These are phyloP conservation scores for Pseudozyma tsukubaensis DNA, from an alignment of 1,284 basidiomycete species.

Conservation along the genomic window DNA sequence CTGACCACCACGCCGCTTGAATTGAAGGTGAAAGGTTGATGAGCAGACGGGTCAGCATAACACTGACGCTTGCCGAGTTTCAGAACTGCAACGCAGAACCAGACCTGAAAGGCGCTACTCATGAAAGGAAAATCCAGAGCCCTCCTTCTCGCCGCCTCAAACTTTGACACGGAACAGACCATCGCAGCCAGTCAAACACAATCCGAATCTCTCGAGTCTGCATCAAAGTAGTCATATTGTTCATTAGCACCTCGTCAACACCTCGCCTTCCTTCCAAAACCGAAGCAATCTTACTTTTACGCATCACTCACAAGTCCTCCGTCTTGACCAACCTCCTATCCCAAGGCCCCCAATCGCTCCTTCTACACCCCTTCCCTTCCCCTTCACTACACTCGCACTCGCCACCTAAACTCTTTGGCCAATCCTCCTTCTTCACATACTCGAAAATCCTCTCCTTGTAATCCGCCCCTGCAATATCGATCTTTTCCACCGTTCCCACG, in stretches of 20 bases:
- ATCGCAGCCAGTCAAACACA: too few relatives aligned
- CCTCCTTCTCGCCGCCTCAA: too few relatives aligned
- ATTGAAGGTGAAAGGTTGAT: too few relatives aligned
- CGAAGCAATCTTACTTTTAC: background rate
- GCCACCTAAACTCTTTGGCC: slow-evolving; percentile 62
- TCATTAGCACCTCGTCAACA: background rate
- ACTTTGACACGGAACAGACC: too few relatives aligned
- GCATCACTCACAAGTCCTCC: slow-evolving; percentile 5
- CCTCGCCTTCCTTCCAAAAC: background rate
- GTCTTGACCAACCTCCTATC: slow-evolving; percentile 36
- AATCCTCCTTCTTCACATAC: slow-evolving; percentile 52
- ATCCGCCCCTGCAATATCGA: slow-evolving; percentile 62
- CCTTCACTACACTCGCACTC: slow-evolving; percentile 54
- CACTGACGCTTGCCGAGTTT: too few relatives aligned
- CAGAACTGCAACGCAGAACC: too few relatives aligned
- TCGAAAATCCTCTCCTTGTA: slow-evolving; percentile 49
- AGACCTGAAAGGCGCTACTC: too few relatives aligned
- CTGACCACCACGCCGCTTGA: too few relatives aligned
- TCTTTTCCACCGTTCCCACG: slow-evolving; percentile 60
- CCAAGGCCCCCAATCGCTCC: slow-evolving; percentile 60
- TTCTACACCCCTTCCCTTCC: slow-evolving; percentile 38
- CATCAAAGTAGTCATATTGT: too few relatives aligned
- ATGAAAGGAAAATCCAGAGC: too few relatives aligned
- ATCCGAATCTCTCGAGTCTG: too few relatives aligned
- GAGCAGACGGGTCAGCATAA: too few relatives aligned